Percentiles rank a stretch among this genome's conserved stretches.
Evolutionary conservation across 768 basidiomycete species (phyloP).

Genomic region (Termitomyces sp.): DNA sequence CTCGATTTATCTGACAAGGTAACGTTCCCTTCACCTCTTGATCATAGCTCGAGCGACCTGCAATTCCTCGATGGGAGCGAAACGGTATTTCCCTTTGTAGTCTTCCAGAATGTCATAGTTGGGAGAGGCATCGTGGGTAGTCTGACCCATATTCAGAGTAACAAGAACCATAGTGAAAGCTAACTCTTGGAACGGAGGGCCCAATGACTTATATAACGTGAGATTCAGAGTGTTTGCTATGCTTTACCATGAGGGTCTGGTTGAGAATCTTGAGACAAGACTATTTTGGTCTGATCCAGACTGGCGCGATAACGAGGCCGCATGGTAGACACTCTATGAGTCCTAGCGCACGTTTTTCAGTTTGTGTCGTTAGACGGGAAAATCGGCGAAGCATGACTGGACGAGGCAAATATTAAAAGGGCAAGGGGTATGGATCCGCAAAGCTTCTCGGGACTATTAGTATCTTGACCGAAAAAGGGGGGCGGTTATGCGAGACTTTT

Average conservation of each 20-base stretch:
- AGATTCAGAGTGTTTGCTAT: background rate
- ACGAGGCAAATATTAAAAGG: too few species aligned
- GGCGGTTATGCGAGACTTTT: too few species aligned
- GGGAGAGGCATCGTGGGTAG: conserved; percentile 7
- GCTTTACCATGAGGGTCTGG: background rate
- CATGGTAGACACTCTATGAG: background rate
- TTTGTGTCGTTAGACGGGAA: background rate
- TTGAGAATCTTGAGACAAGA: background rate
- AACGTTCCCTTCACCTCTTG: conserved; percentile 41
- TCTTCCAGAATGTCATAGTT: conserved; percentile 43
- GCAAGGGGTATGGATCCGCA: too few species aligned
- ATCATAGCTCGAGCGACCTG: conserved; percentile 78
- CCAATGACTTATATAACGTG: background rate
- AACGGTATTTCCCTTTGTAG: conserved; percentile 62
- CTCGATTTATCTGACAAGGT: background rate
- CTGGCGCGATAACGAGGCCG: too few species aligned
- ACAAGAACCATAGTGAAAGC: conserved; percentile 10
- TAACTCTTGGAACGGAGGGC: too few species aligned
- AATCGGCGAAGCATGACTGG: too few species aligned
- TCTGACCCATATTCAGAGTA: conserved; percentile 10
- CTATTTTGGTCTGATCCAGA: background rate
- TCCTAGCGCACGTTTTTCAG: background rate
- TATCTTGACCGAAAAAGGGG: too few species aligned
- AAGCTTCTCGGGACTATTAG: too few species aligned
- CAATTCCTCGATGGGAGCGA: conserved; percentile 73